Evolutionary conservation across 441 rosid species (phyloP).

Genomic region (Pelargonium myrrhifolium): DNA sequence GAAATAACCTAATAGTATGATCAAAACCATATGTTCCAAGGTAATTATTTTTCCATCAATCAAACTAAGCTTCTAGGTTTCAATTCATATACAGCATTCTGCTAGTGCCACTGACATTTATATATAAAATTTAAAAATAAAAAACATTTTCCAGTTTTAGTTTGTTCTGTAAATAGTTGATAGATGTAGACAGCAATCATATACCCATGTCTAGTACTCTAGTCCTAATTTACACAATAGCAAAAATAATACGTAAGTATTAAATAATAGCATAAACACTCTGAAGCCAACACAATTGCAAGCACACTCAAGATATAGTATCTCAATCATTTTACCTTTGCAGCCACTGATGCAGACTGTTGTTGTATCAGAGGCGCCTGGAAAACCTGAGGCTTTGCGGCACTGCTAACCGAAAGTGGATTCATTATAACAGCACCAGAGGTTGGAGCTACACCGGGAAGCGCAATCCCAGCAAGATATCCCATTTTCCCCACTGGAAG

Average conservation of each 20-base stretch:
- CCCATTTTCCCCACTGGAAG: constrained; percentile 35
- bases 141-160: neutral
- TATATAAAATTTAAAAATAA: too few relatives aligned
- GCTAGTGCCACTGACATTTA: neutral
- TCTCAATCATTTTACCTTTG: constrained; percentile 48
- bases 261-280: neutral
- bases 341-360: constrained; percentile 20
- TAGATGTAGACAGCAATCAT: neutral
- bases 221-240: neutral
- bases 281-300: neutral
- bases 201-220: neutral
- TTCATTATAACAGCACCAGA: constrained; percentile 31
- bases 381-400: constrained; percentile 25
- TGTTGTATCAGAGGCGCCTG: constrained; percentile 30
- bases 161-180: neutral
- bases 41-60: too few relatives aligned
- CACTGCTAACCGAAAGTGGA: constrained; percentile 22
- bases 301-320: neutral
- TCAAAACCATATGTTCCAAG: too few relatives aligned
- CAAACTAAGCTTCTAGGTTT: too few relatives aligned
- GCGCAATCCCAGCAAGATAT: constrained; percentile 29
- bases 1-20: too few relatives aligned
- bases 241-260: neutral
- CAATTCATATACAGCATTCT: neutral
- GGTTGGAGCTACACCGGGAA: constrained; percentile 30